Evolutionary conservation across 2,329 filamentous ascomycete species (phyloP), one percentile per base, ranked within the genome.

Genomic region (Fragosphaeria purpurea): DNA sequence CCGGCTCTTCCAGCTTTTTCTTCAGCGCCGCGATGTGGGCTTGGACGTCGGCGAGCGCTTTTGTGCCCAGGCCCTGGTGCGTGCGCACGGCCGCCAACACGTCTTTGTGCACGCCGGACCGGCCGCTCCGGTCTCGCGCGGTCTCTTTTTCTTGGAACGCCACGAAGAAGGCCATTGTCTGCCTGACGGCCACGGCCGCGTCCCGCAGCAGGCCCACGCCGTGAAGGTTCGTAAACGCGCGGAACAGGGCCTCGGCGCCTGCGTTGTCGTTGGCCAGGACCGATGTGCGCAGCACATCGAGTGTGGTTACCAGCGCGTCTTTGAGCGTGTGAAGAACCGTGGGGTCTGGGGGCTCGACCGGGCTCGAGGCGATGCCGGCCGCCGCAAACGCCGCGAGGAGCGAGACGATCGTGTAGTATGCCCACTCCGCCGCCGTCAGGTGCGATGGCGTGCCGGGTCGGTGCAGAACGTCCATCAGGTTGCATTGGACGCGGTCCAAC

Each of bases 401-500:
- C 31, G 68, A 66, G 31, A 75, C 51, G 1, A 68, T 53, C 3
- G 69, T 69, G 60, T 69, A 76, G 59, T 73, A 74, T 0, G 64
- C 59, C 22, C 64, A 57, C 48, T 78, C 75, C 2, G 68, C 58
- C 0, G 60, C 41, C 0, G 74, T 77, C 33, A 73, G 65, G 5
- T 63, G 52, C 47, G 52, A 6, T 0, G 56, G 46, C 7, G 58
- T 61, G 6, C 50, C 50, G 0, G 59, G 46, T 1, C 47, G 45
- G 34, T 65, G 58, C 4, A 75, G 60, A 46, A 72, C 67, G 46
- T 63, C 65, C 7, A 62, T 59, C 4, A 76, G 60, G 0, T 71
- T 70, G 52, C 70, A 69, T 53, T 66, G 64, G 2, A 77, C 59
- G n/a, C 65, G 65, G 1, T 60, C 57, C 11, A 76, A 62, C 0